Base-by-base conservation (phyloP, 2,329 filamentous ascomycete species). In the Cryphonectria naterciae region DNA sequence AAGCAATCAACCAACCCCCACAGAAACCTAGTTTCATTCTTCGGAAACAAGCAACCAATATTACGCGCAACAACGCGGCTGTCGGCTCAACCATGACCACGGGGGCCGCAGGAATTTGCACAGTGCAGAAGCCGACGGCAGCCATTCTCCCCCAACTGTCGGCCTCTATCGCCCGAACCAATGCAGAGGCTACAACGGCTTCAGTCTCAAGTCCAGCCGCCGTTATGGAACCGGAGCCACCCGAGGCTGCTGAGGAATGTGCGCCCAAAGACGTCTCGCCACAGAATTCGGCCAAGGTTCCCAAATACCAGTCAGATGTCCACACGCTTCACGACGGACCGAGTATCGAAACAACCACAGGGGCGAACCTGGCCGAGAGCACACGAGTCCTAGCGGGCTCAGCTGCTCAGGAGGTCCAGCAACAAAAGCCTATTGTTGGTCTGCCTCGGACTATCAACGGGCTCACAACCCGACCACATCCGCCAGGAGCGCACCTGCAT, bases 381-480 rank as follows among this genome's bases (percentile, higher is more conserved):
- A 2, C 35, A 25, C 32, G 39, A 46, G 49, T n/a, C 17, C 35
- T 46, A 4, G 17, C n/a, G 52, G 22, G 25, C 37, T 22, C 25
- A 22, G 41, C 41, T 37, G 54, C 46, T 22, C 67, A 67, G 1
- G 56, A 67, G 1, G 56, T 62, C 6, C 69, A 62, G 11, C 46
- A 37, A 54, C 70, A 58, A 11, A 52, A 43, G 25, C 32, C 54
- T 3, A 35, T 66, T 19, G 66, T 68, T 25, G 69, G 63, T 43
- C 65, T 73, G 1, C 58, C 56, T 32, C 69, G 41, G 35, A 58
- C 66, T 17, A 64, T 71, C 63, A 73, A 73, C 52, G 71, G 71
- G 10, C 43, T 73, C 15, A 60, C 32, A n/a, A 8, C 41, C 4
- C 67, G 46, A 17, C 32, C 49, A 39, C 46, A 58, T n/a, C 65